These are phyloP conservation scores for Madurella fahalii DNA, from an alignment of 2,329 filamentous ascomycete genomes.

Conservation along the genomic window DNA sequence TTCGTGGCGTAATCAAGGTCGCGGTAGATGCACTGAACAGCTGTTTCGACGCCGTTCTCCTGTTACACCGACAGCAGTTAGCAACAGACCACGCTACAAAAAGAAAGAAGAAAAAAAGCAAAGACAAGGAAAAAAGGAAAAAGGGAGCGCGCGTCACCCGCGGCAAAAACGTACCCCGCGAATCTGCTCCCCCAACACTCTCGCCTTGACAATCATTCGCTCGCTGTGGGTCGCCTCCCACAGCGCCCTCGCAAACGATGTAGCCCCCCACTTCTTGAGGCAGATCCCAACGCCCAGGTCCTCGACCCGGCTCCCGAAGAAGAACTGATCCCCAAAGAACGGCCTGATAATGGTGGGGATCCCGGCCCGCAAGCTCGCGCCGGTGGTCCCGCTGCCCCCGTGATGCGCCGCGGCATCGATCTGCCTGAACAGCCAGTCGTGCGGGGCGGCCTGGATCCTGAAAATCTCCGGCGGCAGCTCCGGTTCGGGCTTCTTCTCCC, in stretches of 20 bases:
- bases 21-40: conserved; percentile 89
- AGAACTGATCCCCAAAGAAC: conserved; percentile 98
- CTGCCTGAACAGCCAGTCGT: conserved; percentile 94
- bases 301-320: conserved; percentile 86
- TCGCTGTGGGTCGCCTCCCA: conserved; percentile 90
- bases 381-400: conserved; percentile 90
- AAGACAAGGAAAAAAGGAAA: too few species aligned
- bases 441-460: conserved; percentile 84
- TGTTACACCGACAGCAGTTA: conserved; percentile 33
- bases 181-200: conserved; percentile 78
- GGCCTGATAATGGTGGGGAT: conserved; percentile 92
- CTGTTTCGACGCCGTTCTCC: conserved; percentile 86
- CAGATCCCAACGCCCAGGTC: conserved; percentile 90
- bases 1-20: conserved; percentile 90
- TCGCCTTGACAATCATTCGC: conserved; percentile 86
- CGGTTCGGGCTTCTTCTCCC: conserved; percentile 60
- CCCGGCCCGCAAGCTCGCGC: conserved; percentile 84
- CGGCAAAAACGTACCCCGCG: conserved; percentile 59
- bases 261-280: conserved; percentile 85
- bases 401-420: conserved; percentile 95
- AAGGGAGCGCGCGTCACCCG: too few species aligned
- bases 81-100: not conserved
- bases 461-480: conserved; percentile 75
- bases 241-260: conserved; percentile 75
- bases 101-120: too few species aligned